These are phyloP conservation scores for Dactylellina drechsleri DNA, from an alignment of 2,329 filamentous ascomycete species.

Conservation along the genomic window DNA sequence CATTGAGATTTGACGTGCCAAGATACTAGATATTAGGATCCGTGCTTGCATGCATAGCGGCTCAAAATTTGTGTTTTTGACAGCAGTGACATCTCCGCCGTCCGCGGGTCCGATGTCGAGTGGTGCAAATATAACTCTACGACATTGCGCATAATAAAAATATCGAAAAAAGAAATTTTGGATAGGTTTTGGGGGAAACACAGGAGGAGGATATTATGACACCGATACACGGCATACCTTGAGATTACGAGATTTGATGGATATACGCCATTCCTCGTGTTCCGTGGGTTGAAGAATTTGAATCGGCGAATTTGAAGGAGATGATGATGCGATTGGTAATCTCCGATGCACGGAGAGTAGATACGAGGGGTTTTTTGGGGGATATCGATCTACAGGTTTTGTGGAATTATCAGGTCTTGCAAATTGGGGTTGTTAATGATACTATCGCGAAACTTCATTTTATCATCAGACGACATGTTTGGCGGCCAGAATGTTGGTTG, in stretches of 20 bases:
- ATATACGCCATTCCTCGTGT: slow-evolving; percentile 1
- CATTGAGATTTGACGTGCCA: no score
- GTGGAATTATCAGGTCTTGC: not conserved
- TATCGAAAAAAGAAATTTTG: not conserved
- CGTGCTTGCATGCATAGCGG: not conserved
- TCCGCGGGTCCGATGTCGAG: slow-evolving; percentile 1
- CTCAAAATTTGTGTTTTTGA: not conserved
- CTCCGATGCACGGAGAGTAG: not conserved
- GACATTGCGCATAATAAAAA: slow-evolving; percentile 10
- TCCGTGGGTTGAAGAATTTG: not conserved
- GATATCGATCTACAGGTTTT: no score
- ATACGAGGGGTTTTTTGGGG: no score
- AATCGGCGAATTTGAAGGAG: not conserved
- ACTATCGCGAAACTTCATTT: slow-evolving; percentile 14
- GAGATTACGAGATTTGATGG: slow-evolving; percentile 6
- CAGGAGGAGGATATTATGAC: not conserved
- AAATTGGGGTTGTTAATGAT: not conserved
- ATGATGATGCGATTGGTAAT: not conserved
- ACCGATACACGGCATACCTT: slow-evolving; percentile 7
- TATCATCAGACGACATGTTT: slow-evolving; percentile 10
- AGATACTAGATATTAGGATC: not conserved
- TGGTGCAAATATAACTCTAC: slow-evolving; percentile 7
- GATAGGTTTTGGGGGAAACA: no score
- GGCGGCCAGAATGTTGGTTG: slow-evolving; percentile 26
- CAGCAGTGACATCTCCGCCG: not conserved